Conservation (phyloP, 805 yeast genomes). For the Cyberlindnera suaveolens region DNA sequence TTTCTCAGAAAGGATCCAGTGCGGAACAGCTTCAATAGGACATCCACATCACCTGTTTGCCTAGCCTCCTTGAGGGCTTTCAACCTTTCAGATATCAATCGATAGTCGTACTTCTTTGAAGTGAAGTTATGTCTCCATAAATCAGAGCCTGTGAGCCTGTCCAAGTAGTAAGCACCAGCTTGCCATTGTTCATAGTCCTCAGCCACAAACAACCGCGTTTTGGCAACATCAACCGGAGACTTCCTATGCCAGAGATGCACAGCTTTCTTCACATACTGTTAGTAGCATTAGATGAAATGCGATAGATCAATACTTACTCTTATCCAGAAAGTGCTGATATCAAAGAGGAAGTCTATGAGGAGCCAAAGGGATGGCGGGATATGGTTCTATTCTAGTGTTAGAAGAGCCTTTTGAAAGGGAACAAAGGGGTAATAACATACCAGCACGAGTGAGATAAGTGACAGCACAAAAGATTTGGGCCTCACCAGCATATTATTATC, state of each 20-base stretch:
- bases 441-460: conserved; percentile 12
- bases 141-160: conserved; percentile 46
- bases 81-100: conserved; percentile 70
- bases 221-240: conserved; percentile 41
- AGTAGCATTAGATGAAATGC: conserved; percentile 13
- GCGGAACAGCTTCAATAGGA: conserved; percentile 60
- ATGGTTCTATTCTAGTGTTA: conserved; percentile 24
- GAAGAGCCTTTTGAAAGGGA: background rate
- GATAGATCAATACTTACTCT: conserved; percentile 7
- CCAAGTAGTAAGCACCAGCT: conserved; percentile 41
- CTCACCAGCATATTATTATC: conserved; percentile 6
- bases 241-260: conserved; percentile 25
- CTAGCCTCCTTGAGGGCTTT: conserved; percentile 58
- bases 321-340: conserved; percentile 37
- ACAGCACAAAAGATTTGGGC: conserved; percentile 10
- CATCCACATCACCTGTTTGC: conserved; percentile 43
- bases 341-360: conserved; percentile 33
- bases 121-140: conserved; percentile 80
- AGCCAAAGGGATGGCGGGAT: conserved; percentile 38
- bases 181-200: conserved; percentile 69
- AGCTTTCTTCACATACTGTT: conserved; percentile 8
- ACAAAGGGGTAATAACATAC: conserved; percentile 8
- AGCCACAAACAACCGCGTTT: conserved; percentile 44
- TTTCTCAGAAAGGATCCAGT: conserved; percentile 79
- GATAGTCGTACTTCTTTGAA: conserved; percentile 76